phyloP scores from a whole-genome alignment of 768 basidiomycete genomes.

The Tricholoma flavovirens region DNA sequence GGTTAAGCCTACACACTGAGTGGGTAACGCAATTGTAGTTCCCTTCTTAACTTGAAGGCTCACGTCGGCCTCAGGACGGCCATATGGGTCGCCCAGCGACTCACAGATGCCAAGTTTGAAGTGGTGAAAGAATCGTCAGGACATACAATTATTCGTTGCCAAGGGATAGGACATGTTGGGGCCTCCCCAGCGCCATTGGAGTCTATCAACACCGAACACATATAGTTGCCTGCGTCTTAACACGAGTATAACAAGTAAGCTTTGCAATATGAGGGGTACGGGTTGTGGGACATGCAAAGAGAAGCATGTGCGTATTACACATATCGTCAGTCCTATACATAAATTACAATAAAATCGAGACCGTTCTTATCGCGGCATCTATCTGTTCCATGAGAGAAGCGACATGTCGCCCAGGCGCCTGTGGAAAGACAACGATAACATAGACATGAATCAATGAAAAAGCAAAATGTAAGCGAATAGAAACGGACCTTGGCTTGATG shows the following conservation, averaged over 20 bases:
- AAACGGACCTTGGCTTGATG: slow-evolving; percentile 77
- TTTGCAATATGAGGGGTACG: slow-evolving; percentile 4
- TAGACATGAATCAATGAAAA: background rate
- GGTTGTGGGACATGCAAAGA: background rate
- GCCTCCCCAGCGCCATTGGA: background rate
- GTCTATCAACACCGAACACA: background rate
- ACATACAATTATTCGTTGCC: slow-evolving; percentile 46
- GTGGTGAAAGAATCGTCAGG: slow-evolving; percentile 39
- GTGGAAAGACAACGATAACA: slow-evolving; percentile 7
- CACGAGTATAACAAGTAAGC: background rate
- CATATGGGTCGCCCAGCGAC: slow-evolving; percentile 64
- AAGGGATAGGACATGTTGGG: slow-evolving; percentile 57
- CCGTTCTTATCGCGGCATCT: slow-evolving; percentile 6
- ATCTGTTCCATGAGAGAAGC: slow-evolving; percentile 80
- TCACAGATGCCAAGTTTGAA: slow-evolving; percentile 63
- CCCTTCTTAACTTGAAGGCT: background rate
- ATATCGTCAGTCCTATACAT: slow-evolving; percentile 5
- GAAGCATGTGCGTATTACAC: slow-evolving; percentile 1
- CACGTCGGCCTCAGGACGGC: slow-evolving; percentile 41
- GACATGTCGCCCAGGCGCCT: slow-evolving; percentile 87
- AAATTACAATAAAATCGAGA: slow-evolving; percentile 13
- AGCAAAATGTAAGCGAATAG: background rate
- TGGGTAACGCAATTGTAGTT: slow-evolving; percentile 18
- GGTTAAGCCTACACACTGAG: slow-evolving; percentile 66
- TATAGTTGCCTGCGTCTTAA: background rate